Conservation (phyloP, 257 asterid genomes). For the Voacanga thouarsii region DNA sequence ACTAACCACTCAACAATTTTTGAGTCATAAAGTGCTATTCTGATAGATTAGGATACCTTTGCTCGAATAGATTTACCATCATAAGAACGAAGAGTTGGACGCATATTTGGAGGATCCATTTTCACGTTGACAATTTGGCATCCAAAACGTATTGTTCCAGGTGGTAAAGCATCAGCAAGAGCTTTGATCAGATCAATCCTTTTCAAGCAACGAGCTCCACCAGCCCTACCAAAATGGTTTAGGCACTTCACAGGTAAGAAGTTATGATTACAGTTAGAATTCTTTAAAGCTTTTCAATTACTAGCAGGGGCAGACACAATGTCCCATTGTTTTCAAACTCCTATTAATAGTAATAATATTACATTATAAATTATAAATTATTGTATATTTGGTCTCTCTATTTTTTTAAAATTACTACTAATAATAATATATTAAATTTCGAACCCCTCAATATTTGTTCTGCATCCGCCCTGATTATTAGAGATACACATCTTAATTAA, state of each 20-base stretch:
- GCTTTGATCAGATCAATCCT: constrained; percentile 35
- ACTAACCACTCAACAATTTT: not conserved
- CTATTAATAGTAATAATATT: too few relatives aligned
- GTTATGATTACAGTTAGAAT: not conserved
- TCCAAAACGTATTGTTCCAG: constrained; percentile 28
- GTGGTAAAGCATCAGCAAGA: constrained; percentile 35
- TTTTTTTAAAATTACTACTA: too few relatives aligned
- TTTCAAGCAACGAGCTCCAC: constrained; percentile 37
- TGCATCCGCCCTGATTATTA: too few relatives aligned
- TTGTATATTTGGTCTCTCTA: too few relatives aligned
- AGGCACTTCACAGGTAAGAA: not conserved
- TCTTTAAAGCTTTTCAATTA: not conserved
- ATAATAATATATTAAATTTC: too few relatives aligned
- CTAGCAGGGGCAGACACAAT: too few relatives aligned
- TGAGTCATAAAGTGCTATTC: not conserved
- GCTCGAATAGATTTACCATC: constrained; percentile 23
- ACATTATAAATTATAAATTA: too few relatives aligned
- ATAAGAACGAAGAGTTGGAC: constrained; percentile 26
- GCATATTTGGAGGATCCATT: constrained; percentile 22
- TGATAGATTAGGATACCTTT: constrained; percentile 26
- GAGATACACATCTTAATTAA: not conserved
- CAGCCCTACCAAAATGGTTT: constrained; percentile 10
- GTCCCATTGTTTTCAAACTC: too few relatives aligned
- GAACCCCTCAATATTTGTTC: too few relatives aligned
- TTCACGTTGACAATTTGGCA: constrained; percentile 19